Conservation (phyloP, 805 yeast species). For the Torulaspora quercuum region DNA sequence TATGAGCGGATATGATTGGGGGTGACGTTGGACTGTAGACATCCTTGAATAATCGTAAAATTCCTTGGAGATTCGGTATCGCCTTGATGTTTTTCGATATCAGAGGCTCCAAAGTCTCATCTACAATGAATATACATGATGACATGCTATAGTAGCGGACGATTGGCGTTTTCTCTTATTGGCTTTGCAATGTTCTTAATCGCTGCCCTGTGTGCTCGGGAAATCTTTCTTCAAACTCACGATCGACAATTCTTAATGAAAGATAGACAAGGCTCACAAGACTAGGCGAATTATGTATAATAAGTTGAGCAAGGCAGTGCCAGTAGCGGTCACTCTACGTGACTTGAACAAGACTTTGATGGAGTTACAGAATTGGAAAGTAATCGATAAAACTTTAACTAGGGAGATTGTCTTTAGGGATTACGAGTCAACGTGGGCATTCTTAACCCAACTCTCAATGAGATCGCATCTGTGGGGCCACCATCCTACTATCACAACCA, state of each 20-base stretch:
- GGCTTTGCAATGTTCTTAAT: background rate
- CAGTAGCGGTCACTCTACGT: conserved; percentile 28
- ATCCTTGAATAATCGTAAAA: conserved; percentile 23
- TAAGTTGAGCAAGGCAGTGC: conserved; percentile 34
- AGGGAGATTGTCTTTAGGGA: conserved; percentile 44
- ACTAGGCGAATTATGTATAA: conserved; percentile 39
- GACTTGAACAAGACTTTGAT: conserved; percentile 26
- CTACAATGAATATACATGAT: conserved; percentile 30
- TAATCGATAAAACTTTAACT: conserved; percentile 25
- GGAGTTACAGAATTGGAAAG: conserved; percentile 29
- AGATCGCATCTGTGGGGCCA: conserved; percentile 58
- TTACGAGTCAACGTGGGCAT: conserved; percentile 65
- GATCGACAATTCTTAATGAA: background rate
- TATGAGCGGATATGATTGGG: conserved; percentile 19
- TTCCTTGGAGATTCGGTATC: conserved; percentile 23
- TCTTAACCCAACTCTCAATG: conserved; percentile 55
- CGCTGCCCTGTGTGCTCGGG: conserved; percentile 1
- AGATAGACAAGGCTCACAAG: background rate
- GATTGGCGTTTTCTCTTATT: conserved; percentile 2
- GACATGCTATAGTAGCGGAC: conserved; percentile 19
- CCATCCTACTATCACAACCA: conserved; percentile 66
- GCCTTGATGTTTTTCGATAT: conserved; percentile 29
- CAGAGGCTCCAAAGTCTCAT: conserved; percentile 32
- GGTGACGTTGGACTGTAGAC: conserved; percentile 16
- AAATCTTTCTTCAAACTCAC: background rate